These are phyloP conservation scores for Paramecium sonneborni DNA, from an alignment of 73 alveolate species.

Conservation along the genomic window DNA sequence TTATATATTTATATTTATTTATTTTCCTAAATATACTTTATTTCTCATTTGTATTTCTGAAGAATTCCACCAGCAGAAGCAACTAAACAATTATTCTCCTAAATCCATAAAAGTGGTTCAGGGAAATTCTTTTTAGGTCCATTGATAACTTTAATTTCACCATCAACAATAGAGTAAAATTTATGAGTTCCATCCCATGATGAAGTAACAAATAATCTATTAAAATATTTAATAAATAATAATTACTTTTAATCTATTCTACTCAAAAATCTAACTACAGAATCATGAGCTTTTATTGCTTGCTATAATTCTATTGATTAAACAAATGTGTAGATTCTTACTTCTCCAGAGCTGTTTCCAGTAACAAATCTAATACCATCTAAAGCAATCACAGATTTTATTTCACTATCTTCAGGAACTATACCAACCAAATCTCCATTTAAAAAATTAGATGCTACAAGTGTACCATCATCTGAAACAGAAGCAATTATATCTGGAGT, in stretches of 20 bases:
- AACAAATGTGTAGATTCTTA: background rate
- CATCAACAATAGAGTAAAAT: background rate
- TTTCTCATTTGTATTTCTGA: background rate
- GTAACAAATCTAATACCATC: slow-evolving; percentile 31
- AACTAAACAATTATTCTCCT: background rate
- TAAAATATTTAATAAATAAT: background rate
- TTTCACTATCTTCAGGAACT: background rate
- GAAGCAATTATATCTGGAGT: background rate
- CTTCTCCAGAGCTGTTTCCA: slow-evolving; percentile 39
- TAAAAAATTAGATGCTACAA: background rate
- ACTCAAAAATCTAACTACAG: slow-evolving; percentile 22
- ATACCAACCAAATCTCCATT: background rate
- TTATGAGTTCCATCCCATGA: slow-evolving; percentile 38
- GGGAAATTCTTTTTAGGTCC: slow-evolving; percentile 5
- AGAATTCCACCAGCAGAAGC: background rate
- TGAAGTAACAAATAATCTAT: slow-evolving; percentile 18
- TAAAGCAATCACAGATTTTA: slow-evolving; percentile 15
- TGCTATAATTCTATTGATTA: background rate
- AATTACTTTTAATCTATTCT: slow-evolving; percentile 21
- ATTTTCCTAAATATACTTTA: background rate
- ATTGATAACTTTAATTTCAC: background rate
- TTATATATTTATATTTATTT: background rate
- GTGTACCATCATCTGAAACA: slow-evolving; percentile 29
- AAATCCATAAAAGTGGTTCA: background rate
- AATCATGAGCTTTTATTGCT: background rate